Conservation (phyloP, 768 basidiomycete genomes). For the Lactarius indigo region DNA sequence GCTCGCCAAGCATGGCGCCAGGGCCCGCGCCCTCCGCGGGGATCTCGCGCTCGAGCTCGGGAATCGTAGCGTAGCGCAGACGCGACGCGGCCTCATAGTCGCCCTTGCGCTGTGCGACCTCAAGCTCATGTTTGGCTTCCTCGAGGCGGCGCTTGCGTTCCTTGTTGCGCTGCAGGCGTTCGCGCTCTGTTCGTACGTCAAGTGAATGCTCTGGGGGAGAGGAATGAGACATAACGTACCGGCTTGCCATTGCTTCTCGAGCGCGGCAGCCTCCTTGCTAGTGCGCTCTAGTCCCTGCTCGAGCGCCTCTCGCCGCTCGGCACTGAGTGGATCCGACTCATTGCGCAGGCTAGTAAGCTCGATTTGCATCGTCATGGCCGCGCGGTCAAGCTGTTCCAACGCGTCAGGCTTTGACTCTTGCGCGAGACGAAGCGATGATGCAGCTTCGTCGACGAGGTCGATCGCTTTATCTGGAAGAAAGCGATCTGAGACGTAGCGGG, state of each 20-base stretch:
- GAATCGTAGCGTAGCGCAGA: conserved; percentile 82
- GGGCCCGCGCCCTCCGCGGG: conserved; percentile 49
- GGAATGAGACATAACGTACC: conserved; percentile 39
- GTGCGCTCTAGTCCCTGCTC: conserved; percentile 60
- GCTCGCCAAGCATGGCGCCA: conserved; percentile 74
- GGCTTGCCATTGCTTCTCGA: conserved; percentile 71
- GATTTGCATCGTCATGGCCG: conserved; percentile 84
- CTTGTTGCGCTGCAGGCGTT: conserved; percentile 65
- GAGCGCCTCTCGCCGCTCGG: conserved; percentile 65
- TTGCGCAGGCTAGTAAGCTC: conserved; percentile 88
- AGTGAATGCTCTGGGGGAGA: not conserved
- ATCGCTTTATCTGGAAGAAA: conserved; percentile 91
- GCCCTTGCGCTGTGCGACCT: conserved; percentile 87
- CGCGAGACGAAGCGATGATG: conserved; percentile 78
- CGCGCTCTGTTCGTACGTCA: conserved; percentile 48
- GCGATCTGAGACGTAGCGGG: conserved; percentile 83
- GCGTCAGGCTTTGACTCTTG: conserved; percentile 88
- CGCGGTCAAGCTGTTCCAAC: conserved; percentile 76
- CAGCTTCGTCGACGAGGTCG: conserved; percentile 91
- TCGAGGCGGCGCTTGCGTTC: conserved; percentile 62
- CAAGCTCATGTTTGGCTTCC: conserved; percentile 79
- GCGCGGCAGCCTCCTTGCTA: conserved; percentile 55
- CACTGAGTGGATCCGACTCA: conserved; percentile 79
- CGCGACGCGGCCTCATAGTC: conserved; percentile 79
- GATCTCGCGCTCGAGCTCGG: conserved; percentile 69